These are phyloP conservation scores for Colletotrichum sp. DNA, from an alignment of 2,329 filamentous ascomycete species.

Conservation along the genomic window DNA sequence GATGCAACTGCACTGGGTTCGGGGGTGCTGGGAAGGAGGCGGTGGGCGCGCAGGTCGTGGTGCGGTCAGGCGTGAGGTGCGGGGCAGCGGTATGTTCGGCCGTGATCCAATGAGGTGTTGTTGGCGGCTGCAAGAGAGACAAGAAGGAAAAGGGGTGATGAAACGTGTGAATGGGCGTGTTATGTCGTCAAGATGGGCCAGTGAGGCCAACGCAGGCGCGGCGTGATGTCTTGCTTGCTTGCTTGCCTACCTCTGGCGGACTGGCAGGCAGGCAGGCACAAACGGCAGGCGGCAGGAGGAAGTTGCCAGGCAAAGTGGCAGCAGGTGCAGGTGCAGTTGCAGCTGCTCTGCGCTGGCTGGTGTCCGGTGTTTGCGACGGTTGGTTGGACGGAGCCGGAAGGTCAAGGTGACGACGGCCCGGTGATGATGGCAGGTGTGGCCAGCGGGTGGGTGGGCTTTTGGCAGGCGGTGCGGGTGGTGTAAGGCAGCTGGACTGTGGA, in stretches of 20 bases:
- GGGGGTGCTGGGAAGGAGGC: not conserved
- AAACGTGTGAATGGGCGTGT: not conserved
- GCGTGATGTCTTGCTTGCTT: not conserved
- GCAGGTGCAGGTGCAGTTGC: not conserved
- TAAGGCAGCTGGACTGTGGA: not conserved
- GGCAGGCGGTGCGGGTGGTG: not conserved
- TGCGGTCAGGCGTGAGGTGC: not conserved
- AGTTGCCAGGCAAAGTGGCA: not conserved
- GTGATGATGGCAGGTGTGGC: conserved; percentile 4
- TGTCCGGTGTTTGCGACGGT: not conserved
- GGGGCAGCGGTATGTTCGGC: conserved; percentile 9
- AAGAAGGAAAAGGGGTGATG: not conserved
- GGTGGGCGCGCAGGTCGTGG: not conserved
- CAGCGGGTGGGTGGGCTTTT: not conserved
- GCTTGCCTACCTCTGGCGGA: not conserved
- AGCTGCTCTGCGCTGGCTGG: not conserved
- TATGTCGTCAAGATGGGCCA: not conserved
- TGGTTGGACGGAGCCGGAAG: not conserved
- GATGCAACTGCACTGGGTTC: not conserved
- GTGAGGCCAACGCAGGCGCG: not conserved
- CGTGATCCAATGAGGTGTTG: not conserved
- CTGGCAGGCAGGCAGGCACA: not conserved
- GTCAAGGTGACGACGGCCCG: not conserved
- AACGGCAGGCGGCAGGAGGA: not conserved
- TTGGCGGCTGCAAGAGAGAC: not conserved